phyloP scores from a whole-genome alignment of 495 filamentous ascomycete genomes.

The Neurospora pannonica region DNA sequence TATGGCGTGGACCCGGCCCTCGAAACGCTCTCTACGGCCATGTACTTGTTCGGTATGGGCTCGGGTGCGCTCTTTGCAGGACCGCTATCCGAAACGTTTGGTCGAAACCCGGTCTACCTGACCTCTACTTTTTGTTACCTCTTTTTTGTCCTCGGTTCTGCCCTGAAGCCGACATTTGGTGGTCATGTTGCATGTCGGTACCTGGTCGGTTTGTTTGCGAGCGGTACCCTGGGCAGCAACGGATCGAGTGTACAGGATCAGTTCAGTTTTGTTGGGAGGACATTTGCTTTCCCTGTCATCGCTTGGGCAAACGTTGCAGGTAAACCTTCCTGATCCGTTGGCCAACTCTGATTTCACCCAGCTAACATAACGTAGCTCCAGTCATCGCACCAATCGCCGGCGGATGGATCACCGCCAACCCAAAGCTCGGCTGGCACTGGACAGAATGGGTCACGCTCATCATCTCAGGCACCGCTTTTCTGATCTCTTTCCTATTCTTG shows the following conservation, averaged over 20 bases:
- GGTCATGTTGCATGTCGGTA: slow-evolving; percentile 24
- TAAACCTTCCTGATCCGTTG: slow-evolving; percentile 2
- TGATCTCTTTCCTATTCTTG: slow-evolving; percentile 35
- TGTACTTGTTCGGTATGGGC: slow-evolving; percentile 23
- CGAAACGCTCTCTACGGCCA: slow-evolving; percentile 22
- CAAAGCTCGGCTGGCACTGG: slow-evolving; percentile 27
- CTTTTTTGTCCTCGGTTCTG: slow-evolving; percentile 25
- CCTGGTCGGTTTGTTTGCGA: slow-evolving; percentile 23
- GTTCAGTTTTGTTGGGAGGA: slow-evolving; percentile 21
- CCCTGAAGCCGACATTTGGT: slow-evolving; percentile 19
- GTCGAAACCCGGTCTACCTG: slow-evolving; percentile 26
- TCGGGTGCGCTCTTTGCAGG: slow-evolving; percentile 24
- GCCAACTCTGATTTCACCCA: background rate
- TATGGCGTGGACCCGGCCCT: slow-evolving; percentile 20
- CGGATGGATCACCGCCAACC: slow-evolving; percentile 18
- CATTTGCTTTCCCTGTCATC: slow-evolving; percentile 23
- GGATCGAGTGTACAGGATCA: slow-evolving; percentile 25
- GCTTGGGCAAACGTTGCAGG: slow-evolving; percentile 26
- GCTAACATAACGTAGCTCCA: slow-evolving; percentile 6
- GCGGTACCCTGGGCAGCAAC: slow-evolving; percentile 22
- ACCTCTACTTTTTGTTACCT: slow-evolving; percentile 20
- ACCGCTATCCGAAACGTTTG: slow-evolving; percentile 27
- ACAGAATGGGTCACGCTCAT: slow-evolving; percentile 69
- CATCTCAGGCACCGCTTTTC: slow-evolving; percentile 46
- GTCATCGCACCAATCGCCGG: slow-evolving; percentile 24